Evolutionary conservation across 169 alveolate species (phyloP), one percentile per base, ranked within the genome.

Genomic region (Cryptosporidium andersoni): DNA sequence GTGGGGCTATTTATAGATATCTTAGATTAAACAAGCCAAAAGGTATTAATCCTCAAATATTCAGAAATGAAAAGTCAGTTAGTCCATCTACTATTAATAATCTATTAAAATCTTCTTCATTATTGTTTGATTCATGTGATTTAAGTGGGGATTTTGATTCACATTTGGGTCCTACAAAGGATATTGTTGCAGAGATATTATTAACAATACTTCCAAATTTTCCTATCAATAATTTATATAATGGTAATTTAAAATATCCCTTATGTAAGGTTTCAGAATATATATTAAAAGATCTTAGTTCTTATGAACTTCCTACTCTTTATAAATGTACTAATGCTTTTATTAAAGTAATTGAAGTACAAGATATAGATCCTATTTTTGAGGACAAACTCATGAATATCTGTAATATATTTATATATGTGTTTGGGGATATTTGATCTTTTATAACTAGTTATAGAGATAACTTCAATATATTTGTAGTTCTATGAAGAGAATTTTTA

Each of bases 171-270:
- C 25, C 25, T 6, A 25, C 74, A 16, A 66, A 74, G 60, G 85
- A 74, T 53, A 74, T 63, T 3, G n/a, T 74, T 11, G 39, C 85
- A 6, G 85, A 74, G 68, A 58, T 74, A 12, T 43, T 74, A 36
- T 43, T 74, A 49, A 40, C 68, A 2, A 48, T 48, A 6, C 55
- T 74, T 3, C 40, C 39, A 3, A 43, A 55, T 40, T 55, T 68
- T 2, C 36, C 85, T 7, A 5, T 11, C 2, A 45, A 4, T 9
- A 12, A 48, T 2, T 9, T 74, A 1, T 5, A 74, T 37, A 74
- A 74, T 58, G 85, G 85, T 3, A 4, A 43, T 5, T 5, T 37
- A n/a, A 74, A 74, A 51, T 40, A 42, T 8, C 55, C 55, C 2
- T 25, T 74, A 6, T 74, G 85, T 45, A 12, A 58, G 9, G 14